phyloP scores from a whole-genome alignment of 495 filamentous ascomycete species.

The Wilcoxina mikolae region DNA sequence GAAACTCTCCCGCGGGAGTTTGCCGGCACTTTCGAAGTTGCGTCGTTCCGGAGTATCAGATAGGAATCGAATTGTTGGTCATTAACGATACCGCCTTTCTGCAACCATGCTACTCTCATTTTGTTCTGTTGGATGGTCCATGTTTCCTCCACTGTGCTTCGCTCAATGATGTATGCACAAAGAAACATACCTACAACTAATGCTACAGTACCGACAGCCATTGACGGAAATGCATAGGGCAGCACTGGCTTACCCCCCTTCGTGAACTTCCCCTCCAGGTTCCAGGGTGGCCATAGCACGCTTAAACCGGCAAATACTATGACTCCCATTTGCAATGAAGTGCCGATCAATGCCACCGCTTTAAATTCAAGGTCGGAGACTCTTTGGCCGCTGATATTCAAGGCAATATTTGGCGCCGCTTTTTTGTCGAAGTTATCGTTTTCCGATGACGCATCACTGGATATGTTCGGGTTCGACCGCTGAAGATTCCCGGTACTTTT shows the following conservation, averaged over 20 bases:
- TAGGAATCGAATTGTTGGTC: conserved; percentile 28
- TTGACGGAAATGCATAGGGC: conserved; percentile 26
- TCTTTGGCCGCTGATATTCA: conserved; percentile 13
- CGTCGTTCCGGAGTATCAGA: conserved; percentile 8
- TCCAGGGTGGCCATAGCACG: conserved; percentile 21
- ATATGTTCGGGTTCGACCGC: background rate
- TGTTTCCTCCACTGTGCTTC: conserved; percentile 22
- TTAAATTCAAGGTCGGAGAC: conserved; percentile 13
- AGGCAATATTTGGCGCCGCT: conserved; percentile 23
- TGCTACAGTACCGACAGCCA: conserved; percentile 22
- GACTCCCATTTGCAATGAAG: conserved; percentile 17
- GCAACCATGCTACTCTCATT: conserved; percentile 22
- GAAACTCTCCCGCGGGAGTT: no score
- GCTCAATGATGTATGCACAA: conserved; percentile 28
- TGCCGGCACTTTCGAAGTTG: background rate
- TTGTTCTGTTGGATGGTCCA: conserved; percentile 11
- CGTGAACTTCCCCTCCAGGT: conserved; percentile 16
- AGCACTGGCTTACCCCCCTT: background rate
- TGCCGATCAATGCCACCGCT: conserved; percentile 20
- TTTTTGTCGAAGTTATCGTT: background rate
- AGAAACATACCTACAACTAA: conserved; percentile 25
- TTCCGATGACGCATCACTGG: background rate
- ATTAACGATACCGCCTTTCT: conserved; percentile 20
- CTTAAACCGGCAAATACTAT: conserved; percentile 21
- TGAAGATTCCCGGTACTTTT: background rate